These are phyloP conservation scores for Zelopaecilomyces penicillatus DNA, from an alignment of 2,329 filamentous ascomycete species.

Conservation along the genomic window DNA sequence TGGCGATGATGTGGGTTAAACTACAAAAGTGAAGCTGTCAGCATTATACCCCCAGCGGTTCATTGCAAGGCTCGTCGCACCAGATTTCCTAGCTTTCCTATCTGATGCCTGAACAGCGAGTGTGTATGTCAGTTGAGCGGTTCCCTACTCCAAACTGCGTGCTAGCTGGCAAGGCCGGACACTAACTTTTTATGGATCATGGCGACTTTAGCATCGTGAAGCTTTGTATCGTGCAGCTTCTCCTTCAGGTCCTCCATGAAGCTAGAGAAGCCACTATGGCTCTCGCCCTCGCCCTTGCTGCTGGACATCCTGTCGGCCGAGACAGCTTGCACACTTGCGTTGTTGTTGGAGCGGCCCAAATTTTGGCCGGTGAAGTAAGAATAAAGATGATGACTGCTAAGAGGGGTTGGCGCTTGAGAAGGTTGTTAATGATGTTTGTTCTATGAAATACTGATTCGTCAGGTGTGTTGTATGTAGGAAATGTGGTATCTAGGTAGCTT, in stretches of 20 bases:
- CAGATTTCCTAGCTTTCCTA: conserved; percentile 56
- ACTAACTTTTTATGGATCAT: conserved; percentile 51
- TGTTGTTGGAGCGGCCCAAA: too few species aligned
- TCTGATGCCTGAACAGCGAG: conserved; percentile 34
- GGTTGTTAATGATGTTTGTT: too few species aligned
- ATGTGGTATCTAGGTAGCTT: too few species aligned
- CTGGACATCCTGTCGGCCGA: too few species aligned
- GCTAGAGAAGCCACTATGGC: conserved; percentile 21
- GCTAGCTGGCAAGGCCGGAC: neutral
- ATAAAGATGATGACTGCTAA: too few species aligned
- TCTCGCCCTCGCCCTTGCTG: conserved; percentile 13
- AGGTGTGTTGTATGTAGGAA: too few species aligned
- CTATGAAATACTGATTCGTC: too few species aligned
- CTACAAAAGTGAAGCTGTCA: conserved; percentile 21
- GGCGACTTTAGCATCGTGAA: conserved; percentile 49
- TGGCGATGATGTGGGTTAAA: conserved; percentile 87
- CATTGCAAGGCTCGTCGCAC: conserved; percentile 26
- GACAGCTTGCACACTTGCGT: too few species aligned
- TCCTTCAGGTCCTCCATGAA: conserved; percentile 45
- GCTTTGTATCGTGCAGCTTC: conserved; percentile 44
- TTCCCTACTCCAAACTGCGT: neutral
- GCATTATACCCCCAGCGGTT: neutral
- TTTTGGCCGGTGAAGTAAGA: too few species aligned
- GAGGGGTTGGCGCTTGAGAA: too few species aligned
- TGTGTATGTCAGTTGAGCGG: neutral